Conservation (phyloP, 2,329 filamentous ascomycete genomes). For the Hymenoscyphus fructigenus region DNA sequence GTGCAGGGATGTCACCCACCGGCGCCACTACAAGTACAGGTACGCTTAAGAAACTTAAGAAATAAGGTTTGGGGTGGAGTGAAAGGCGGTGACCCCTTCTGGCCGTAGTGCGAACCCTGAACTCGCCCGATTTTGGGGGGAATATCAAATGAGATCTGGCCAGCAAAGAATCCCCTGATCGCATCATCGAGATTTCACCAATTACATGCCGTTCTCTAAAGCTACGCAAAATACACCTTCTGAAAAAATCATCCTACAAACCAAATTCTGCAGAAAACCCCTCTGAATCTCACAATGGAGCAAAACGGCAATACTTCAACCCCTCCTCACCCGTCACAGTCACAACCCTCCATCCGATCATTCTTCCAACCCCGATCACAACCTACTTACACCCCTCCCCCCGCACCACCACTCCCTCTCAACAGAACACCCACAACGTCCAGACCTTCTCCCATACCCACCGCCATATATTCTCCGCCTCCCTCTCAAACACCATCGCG, state of each 20-base stretch:
- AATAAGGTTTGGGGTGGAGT: slow-evolving; percentile 18
- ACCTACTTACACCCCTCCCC: slow-evolving; percentile 46
- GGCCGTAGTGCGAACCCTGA: neutral
- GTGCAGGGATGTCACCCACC: neutral
- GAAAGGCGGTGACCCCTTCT: slow-evolving; percentile 12
- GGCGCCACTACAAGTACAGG: neutral
- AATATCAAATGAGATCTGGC: slow-evolving; percentile 5
- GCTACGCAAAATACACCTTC: neutral
- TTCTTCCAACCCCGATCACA: slow-evolving; percentile 56
- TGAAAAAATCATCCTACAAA: neutral
- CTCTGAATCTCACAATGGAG: slow-evolving; percentile 6
- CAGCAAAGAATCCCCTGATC: neutral
- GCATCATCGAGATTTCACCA: neutral
- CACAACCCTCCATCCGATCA: slow-evolving; percentile 59
- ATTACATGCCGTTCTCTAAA: neutral
- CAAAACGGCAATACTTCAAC: slow-evolving; percentile 9
- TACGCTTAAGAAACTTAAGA: too few relatives aligned
- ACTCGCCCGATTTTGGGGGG: neutral
- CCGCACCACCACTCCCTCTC: slow-evolving; percentile 32
- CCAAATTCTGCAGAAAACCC: neutral
- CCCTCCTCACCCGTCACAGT: slow-evolving; percentile 10
- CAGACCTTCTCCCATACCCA: neutral
- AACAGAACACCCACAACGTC: slow-evolving; percentile 13
- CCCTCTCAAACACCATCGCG: slow-evolving; percentile 21
- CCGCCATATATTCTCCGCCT: slow-evolving; percentile 22